A percentile compares a stretch with the other conserved stretches of the same genome.
Conservation (phyloP, 1,284 basidiomycete species). For the Ceratobasidium sp. region DNA sequence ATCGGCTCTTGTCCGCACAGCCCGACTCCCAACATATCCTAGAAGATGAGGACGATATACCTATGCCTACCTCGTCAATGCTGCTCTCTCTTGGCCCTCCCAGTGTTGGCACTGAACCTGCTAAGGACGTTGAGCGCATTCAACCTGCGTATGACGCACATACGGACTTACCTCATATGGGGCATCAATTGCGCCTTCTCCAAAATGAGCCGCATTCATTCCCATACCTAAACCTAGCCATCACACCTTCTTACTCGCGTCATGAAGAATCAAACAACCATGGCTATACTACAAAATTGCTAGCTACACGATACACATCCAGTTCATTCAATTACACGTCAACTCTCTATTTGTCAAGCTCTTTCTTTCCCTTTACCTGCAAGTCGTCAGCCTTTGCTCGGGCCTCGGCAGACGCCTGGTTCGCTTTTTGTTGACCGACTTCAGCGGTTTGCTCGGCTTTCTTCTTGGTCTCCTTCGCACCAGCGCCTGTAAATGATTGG, state of each 20-base stretch:
- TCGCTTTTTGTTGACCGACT: slow-evolving; percentile 29
- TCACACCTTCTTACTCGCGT: too few species aligned
- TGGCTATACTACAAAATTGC: slow-evolving; percentile 19
- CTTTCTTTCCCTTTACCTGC: slow-evolving; percentile 22
- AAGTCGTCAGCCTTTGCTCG: slow-evolving; percentile 33
- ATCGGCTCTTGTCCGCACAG: too few species aligned
- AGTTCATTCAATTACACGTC: neutral
- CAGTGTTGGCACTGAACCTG: too few species aligned
- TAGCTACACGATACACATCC: neutral
- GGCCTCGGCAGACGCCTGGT: slow-evolving; percentile 38
- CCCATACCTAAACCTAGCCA: too few species aligned
- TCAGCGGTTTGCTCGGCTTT: slow-evolving; percentile 33
- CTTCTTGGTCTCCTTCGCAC: slow-evolving; percentile 29
- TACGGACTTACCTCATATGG: neutral
- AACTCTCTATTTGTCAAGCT: neutral
- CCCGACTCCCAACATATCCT: too few species aligned
- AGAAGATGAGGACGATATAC: too few species aligned
- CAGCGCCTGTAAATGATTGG: neutral
- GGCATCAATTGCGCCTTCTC: too few species aligned
- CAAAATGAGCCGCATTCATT: too few species aligned
- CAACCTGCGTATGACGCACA: neutral
- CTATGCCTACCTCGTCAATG: too few species aligned
- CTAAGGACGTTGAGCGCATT: too few species aligned
- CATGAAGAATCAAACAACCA: neutral
- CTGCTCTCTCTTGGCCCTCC: too few species aligned